phyloP scores from a whole-genome alignment of 306 rosid genomes.

The Mimosa bimucronata region DNA sequence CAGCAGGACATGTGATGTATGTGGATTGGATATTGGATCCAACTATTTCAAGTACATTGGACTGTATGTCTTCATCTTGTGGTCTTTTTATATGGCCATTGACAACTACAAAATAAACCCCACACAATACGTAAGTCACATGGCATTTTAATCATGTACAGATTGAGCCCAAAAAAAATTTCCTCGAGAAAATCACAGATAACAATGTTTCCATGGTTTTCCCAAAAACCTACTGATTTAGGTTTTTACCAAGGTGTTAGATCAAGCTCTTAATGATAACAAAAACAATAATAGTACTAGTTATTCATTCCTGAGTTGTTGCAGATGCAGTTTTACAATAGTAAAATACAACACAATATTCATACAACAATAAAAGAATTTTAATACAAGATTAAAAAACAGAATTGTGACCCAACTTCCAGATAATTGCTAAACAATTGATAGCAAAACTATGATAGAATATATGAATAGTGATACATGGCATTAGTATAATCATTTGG shows the following conservation, averaged over 20 bases:
- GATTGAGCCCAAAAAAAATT: not conserved
- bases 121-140: constrained; percentile 20
- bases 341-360: not conserved
- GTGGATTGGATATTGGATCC: constrained; percentile 93
- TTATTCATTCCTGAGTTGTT: not conserved
- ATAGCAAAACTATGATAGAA: not conserved
- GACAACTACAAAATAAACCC: constrained; percentile 58
- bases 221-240: not conserved
- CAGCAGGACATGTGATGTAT: constrained; percentile 95
- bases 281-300: not conserved
- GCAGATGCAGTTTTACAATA: not conserved
- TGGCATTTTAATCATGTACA: constrained; percentile 1
- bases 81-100: constrained; percentile 92
- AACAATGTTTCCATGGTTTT: not conserved
- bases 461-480: too few relatives aligned
- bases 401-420: not conserved
- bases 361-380: not conserved
- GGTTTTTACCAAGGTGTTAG: not conserved
- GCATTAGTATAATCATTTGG: too few relatives aligned
- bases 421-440: not conserved
- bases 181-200: constrained; percentile 23
- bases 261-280: not conserved
- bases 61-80: constrained; percentile 95
- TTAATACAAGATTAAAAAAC: not conserved
- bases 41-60: constrained; percentile 89